Percentiles rank a stretch among this genome's conserved stretches.
phyloP scores from a whole-genome alignment of 352 stramenopile species.

The Pythium coloratum region DNA sequence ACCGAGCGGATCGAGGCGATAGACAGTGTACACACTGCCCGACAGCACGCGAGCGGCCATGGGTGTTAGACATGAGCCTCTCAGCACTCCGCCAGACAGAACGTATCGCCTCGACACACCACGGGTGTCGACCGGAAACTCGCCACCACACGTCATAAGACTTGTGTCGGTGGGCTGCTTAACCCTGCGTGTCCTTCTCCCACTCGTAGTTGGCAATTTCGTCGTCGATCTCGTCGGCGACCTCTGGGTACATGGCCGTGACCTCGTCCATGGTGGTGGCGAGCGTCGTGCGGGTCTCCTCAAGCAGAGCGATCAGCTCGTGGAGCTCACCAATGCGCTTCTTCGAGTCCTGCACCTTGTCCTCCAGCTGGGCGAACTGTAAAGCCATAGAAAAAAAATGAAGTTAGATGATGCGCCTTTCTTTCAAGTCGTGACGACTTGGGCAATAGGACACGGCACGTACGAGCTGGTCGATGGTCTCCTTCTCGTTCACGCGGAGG shows the following conservation, averaged over 20 bases:
- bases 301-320: constrained; percentile 79
- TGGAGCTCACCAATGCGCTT: constrained; percentile 85
- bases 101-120: constrained; percentile 8
- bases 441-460: constrained; percentile 1
- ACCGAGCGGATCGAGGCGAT: not conserved
- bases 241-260: constrained; percentile 83
- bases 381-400: not conserved
- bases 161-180: constrained; percentile 24
- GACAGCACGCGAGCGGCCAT: not conserved
- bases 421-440: constrained; percentile 3
- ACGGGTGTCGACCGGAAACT: constrained; percentile 4
- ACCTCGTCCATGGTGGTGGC: constrained; percentile 86
- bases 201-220: constrained; percentile 90
- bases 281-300: constrained; percentile 83
- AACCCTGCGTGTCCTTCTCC: constrained; percentile 87
- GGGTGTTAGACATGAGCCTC: not conserved
- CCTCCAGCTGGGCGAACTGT: constrained; percentile 73
- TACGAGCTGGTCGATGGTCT: constrained; percentile 74
- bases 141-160: constrained; percentile 6
- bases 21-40: not conserved
- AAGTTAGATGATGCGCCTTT: not conserved
- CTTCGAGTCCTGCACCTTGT: constrained; percentile 84
- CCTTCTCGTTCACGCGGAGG: constrained; percentile 77
- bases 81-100: not conserved
- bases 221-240: constrained; percentile 84